phyloP scores from a whole-genome alignment of 306 rosid genomes.

The Herpetospermum pedunculosum region DNA sequence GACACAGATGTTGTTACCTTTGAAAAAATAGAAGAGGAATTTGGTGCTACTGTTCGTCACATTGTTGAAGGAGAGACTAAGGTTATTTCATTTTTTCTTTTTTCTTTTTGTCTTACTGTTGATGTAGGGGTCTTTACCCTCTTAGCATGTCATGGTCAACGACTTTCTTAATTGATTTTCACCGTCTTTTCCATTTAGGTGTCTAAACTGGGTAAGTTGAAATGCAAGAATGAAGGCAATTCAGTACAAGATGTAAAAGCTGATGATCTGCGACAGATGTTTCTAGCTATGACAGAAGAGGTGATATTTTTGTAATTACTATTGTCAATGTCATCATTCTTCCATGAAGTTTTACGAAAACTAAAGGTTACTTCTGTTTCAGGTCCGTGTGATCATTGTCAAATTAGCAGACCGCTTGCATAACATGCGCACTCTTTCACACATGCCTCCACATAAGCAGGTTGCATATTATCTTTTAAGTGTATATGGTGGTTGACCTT shows the following conservation, averaged over 20 bases:
- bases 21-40: slow-evolving; percentile 87
- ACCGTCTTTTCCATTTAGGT: slow-evolving; percentile 41
- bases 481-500: slow-evolving; percentile 4
- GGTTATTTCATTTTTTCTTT: slow-evolving; percentile 28
- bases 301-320: slow-evolving; percentile 26
- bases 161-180: slow-evolving; percentile 17
- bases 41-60: slow-evolving; percentile 76
- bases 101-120: slow-evolving; percentile 1
- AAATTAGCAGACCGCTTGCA: slow-evolving; percentile 93
- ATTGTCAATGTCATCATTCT: slow-evolving; percentile 9
- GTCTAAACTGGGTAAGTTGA: slow-evolving; percentile 89
- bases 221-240: slow-evolving; percentile 65
- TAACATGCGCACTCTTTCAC: slow-evolving; percentile 94
- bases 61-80: slow-evolving; percentile 99
- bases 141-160: slow-evolving; percentile 7
- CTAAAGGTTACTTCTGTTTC: slow-evolving; percentile 24
- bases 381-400: slow-evolving; percentile 98
- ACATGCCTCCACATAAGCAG: slow-evolving; percentile 99
- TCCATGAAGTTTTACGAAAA: slow-evolving; percentile 15
- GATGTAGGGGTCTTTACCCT: background rate
- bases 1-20: slow-evolving; percentile 85
- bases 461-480: slow-evolving; percentile 31
- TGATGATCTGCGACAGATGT: slow-evolving; percentile 95
- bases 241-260: slow-evolving; percentile 94
- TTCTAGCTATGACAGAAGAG: slow-evolving; percentile 99